Base-by-base conservation (phyloP, 352 stramenopile species). In the Phytopythium mirpurense region DNA sequence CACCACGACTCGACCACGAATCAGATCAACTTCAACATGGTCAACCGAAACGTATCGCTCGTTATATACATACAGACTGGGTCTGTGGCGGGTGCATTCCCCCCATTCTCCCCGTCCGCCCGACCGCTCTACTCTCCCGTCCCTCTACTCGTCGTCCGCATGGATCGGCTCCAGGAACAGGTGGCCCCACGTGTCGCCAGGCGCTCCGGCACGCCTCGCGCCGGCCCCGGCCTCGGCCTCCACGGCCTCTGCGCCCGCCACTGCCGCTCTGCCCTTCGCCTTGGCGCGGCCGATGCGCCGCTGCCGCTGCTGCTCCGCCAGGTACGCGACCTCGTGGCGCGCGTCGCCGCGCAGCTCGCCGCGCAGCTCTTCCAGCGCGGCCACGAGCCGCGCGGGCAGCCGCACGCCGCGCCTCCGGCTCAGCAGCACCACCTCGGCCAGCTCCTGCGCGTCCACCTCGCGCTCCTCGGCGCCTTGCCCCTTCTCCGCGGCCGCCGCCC, bases 341-440 rank as follows among this genome's bases (percentile, higher is more conserved):
- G 52, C 51, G 19, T 65, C 48, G 18, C 34, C 46, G 3, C 59
- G 47, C 41, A 77, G 37, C 24, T 57, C 45, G 31, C 34, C 24
- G 1, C 52, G 19, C 27, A 74, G 49, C 41, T 69, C 52, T 21
- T 65, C 53, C 42, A 82, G 31, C 53, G 65, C 67, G 19, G 60
- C 50, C 15, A 59, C 67, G 10, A 79, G 56, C 29, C 58, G 64
- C 18, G 55, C 62, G 26, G 63, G 72, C 32, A 79, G 46, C 19
- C 61, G 53, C 27, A 76, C 48, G 2, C 67, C 63, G 31, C 71
- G 57, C 53, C 62, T 59, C 49, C 74, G 66, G 54, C 57, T 62
- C 18, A 76, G 68, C 18, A 76, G 56, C 32, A 59, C 56, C 16
- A 79, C 35, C 26, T 60, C 36, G 29, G 54, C 65, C 24, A 79